Base-by-base conservation (phyloP, 768 basidiomycete genomes). In the Kwoniella dejecticola region DNA sequence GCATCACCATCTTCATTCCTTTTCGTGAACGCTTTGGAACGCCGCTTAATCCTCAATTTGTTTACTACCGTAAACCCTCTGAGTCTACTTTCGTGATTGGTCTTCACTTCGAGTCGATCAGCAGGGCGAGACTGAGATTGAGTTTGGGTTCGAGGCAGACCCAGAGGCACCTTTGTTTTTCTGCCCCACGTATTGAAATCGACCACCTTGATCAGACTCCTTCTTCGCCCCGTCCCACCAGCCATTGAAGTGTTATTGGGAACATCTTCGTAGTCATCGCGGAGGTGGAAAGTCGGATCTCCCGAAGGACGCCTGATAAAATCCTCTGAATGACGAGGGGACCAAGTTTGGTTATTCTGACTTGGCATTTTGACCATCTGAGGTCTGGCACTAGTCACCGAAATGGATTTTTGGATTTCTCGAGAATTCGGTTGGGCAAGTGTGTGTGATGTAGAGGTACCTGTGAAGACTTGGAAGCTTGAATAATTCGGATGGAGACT, bases 361-460 rank as follows among this genome's bases (percentile, higher is more conserved):
- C 60, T 62, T 13, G 60, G 60, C 60, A 62, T 62, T 33, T 62
- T 62, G 19, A 26, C 38, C 33, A 62, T 7, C 12, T 30, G n/a
- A 4, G 60, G 60, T 41, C 60, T 24, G 0, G 24, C 10, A n/a
- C 41, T 30, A 23, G 23, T 21, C 26, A 30, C 30, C 48, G 56
- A 27, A n/a, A 13, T n/a, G n/a, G 50, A 31, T 47, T 27, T 33
- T 15, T 42, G 23, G 4, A 31, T 8, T 3, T 42, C 26, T 15
- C 42, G n/a, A 19, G 33, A 42, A 1, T 58, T 24, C 13, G 7
- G 36, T 4, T 27, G 41, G 17, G 13, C 41, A 23, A 27, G 27
- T 19, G 17, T 29, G 27, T 36, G 12, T 26, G 48, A 38, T 19
- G 17, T 17, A 24, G 7, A 6, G 19, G 30, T 42, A 12, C 30